These are phyloP conservation scores for Hevea brasiliensis DNA, from an alignment of 345 rosid species.

Conservation along the genomic window DNA sequence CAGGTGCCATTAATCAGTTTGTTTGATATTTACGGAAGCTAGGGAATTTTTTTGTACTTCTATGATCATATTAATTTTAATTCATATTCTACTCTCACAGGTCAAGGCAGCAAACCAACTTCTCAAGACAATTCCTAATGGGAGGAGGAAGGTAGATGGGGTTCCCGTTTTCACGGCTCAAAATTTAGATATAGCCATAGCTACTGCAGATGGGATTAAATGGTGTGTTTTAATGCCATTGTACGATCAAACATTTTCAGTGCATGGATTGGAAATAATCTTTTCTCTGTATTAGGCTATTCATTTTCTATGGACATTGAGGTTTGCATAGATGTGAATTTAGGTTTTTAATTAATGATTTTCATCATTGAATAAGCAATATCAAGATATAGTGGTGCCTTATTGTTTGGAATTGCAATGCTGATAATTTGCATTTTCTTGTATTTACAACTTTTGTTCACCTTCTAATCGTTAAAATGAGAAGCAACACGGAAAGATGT, in stretches of 20 bases:
- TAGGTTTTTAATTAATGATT: not conserved
- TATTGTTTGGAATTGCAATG: not conserved
- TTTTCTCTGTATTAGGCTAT: not conserved
- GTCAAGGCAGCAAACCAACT: conserved; percentile 91
- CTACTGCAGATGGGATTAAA: conserved; percentile 84
- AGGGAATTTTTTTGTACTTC: not conserved
- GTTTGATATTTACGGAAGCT: conserved; percentile 9
- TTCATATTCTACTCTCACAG: conserved; percentile 33
- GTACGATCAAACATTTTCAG: not conserved
- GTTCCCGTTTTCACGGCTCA: conserved; percentile 94
- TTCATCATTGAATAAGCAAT: not conserved
- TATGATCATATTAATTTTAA: not conserved
- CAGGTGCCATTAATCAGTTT: conserved; percentile 49
- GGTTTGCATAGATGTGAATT: not conserved
- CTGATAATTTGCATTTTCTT: not conserved
- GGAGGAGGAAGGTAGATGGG: conserved; percentile 65
- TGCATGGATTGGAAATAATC: not conserved
- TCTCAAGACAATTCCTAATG: conserved; percentile 64
- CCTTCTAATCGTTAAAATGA: not conserved
- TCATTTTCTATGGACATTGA: not conserved
- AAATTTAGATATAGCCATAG: conserved; percentile 94
- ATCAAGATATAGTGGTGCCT: not conserved
- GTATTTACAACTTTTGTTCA: not conserved
- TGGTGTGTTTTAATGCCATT: conserved; percentile 47
- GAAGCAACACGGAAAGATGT: not conserved